A percentile compares a stretch with the other conserved stretches of the same genome.
Conservation (phyloP, 805 yeast genomes). For the Yamadazyma ubonensis region DNA sequence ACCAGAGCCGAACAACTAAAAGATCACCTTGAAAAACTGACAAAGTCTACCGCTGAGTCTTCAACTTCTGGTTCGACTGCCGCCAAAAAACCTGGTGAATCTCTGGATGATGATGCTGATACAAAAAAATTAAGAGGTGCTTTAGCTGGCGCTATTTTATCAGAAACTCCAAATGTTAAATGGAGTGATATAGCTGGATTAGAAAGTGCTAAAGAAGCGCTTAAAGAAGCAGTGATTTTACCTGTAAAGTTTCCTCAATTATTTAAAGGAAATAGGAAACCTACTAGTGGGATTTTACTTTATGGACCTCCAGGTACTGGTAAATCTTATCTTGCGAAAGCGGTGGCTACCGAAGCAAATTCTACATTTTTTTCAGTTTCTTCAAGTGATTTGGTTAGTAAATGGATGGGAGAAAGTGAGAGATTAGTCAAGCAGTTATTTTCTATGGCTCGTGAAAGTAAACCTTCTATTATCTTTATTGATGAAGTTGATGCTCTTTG, state of each 20-base stretch:
- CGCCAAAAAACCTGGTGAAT: conserved; percentile 45
- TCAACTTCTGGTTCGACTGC: conserved; percentile 59
- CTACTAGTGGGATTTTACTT: conserved; percentile 83
- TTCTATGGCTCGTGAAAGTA: conserved; percentile 93
- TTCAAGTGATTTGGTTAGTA: conserved; percentile 93
- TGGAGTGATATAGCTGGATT: conserved; percentile 98
- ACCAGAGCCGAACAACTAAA: conserved; percentile 92
- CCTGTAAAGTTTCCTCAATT: conserved; percentile 96
- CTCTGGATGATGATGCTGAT: conserved; percentile 65
- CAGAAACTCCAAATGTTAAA: conserved; percentile 87
- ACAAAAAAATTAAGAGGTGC: conserved; percentile 90
- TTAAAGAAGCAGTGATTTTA: conserved; percentile 94
- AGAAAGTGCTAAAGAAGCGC: conserved; percentile 91
- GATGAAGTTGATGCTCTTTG: conserved; percentile 98
- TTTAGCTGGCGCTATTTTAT: conserved; percentile 82
- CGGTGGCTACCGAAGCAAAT: conserved; percentile 98
- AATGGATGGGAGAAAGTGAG: conserved; percentile 99
- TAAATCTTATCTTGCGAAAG: conserved; percentile 94
- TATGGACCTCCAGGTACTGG: conserved; percentile 89
- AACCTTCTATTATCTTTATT: conserved; percentile 92
- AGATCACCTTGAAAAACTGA: conserved; percentile 73
- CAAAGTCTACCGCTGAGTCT: conserved; percentile 47
- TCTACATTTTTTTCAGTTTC: conserved; percentile 95
- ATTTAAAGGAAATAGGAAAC: conserved; percentile 92
- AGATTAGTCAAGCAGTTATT: conserved; percentile 93